Percentiles rank a stretch among this genome's conserved stretches.
These are phyloP conservation scores for Plenodomus biglobosus DNA, from an alignment of 2,329 filamentous ascomycete species.

Conservation along the genomic window DNA sequence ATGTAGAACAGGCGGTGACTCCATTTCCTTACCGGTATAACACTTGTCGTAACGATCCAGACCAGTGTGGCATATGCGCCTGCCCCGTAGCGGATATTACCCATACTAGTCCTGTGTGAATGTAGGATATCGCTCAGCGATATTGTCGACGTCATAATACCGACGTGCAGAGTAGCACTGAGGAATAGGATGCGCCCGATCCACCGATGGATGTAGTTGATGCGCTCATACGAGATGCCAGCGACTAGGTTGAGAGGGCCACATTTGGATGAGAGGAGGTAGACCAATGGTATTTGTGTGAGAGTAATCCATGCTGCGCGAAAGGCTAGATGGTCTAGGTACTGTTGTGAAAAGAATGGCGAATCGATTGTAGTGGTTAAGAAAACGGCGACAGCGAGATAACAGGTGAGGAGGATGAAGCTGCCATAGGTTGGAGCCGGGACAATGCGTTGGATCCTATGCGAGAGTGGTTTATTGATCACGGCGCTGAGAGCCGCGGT, in stretches of 20 bases:
- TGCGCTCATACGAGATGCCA: conserved; percentile 23
- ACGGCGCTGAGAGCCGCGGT: background rate
- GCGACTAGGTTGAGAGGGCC: conserved; percentile 26
- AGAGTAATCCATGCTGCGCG: conserved; percentile 35
- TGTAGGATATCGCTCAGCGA: conserved; percentile 21
- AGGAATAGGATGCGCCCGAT: conserved; percentile 25
- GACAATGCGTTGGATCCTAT: background rate
- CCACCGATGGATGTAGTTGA: conserved; percentile 32
- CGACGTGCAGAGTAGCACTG: conserved; percentile 28
- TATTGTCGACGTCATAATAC: conserved; percentile 30
- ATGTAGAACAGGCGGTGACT: conserved; percentile 30
- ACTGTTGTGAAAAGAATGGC: conserved; percentile 23
- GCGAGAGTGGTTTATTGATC: background rate
- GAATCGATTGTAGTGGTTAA: conserved; percentile 28
- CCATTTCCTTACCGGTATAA: conserved; percentile 26
- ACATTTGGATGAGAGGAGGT: conserved; percentile 29
- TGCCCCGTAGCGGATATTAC: conserved; percentile 27
- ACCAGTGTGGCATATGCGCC: conserved; percentile 24
- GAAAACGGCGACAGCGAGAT: background rate
- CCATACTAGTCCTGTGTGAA: conserved; percentile 20
- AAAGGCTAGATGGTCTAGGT: conserved; percentile 34
- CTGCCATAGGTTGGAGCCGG: conserved; percentile 9
- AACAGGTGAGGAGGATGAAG: background rate
- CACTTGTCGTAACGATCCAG: conserved; percentile 29
- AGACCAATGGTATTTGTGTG: conserved; percentile 30